Base-by-base conservation (phyloP, 179 eudicot species). In the Beta macrorhiza region DNA sequence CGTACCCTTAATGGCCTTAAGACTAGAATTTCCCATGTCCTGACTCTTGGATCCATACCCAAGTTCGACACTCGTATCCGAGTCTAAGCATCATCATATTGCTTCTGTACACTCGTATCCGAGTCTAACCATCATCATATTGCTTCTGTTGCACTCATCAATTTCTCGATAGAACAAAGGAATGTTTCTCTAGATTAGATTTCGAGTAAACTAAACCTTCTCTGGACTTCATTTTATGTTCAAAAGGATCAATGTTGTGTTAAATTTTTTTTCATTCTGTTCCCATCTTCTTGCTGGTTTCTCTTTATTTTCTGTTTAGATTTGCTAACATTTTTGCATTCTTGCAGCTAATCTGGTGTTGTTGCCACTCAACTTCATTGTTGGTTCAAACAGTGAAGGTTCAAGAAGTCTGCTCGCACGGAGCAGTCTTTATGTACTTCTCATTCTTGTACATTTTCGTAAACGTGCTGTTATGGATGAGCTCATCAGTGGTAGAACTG, bases 271-370 rank as follows among this genome's bases (percentile, higher is more conserved):
- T 6, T 32, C 61, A 32, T 32, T 68, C 22, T 10, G 11, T 61
- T 51, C 44, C 51, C 29, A 15, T 37, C 67, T 20, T 22, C 57
- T 53, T 51, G 20, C 59, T 52, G 14, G 4, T 15, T 17, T 37
- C 7, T 29, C 15, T 56, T 0, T 5, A 4, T 62, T 25, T 49
- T 19, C 17, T 68, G 58, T 20, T 65, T 19, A 51, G 53, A 61
- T 74, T 44, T 77, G 14, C 55, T 78, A 79, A 84, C 67, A 72
- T 20, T 80, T 69, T 70, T 67, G 67, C 82, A 64, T 80, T 68
- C 76, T 79, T 90, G 93, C 98, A 96, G 99, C 98, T 83, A 93
- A 84, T 88, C 82, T 92, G 81, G 90, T 96, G 90, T 79, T 91
- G 64, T 84, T 90, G 78, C 99, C 99, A 45, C 91, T 93, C 68